Evolutionary conservation across 139 green algal genomes (phyloP).

Genomic region (Ostreobium quekettii): DNA sequence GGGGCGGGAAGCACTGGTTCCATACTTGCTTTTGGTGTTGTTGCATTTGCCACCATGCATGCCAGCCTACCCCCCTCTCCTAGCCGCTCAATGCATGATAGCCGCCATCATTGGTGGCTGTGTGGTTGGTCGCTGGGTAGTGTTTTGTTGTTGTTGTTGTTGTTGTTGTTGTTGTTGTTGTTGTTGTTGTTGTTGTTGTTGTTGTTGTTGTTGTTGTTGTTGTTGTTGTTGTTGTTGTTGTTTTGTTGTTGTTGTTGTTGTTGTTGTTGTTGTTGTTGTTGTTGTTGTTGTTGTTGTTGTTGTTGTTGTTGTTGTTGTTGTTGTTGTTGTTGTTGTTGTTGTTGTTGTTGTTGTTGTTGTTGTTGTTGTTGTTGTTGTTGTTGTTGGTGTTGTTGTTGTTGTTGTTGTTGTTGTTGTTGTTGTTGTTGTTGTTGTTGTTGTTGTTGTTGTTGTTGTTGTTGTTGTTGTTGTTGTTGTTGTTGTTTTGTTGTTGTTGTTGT

Average conservation of each 20-base stretch:
- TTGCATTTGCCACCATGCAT: too few species aligned
- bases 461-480: too few species aligned
- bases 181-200: slow-evolving; percentile 22
- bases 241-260: too few species aligned
- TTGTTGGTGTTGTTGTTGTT: too few species aligned
- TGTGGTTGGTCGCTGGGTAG: background rate
- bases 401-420: background rate
- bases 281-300: slow-evolving; percentile 22
- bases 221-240: too few species aligned
- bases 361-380: slow-evolving; percentile 6
- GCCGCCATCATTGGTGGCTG: too few species aligned
- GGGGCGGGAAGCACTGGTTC: too few species aligned
- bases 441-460: too few species aligned
- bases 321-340: slow-evolving; percentile 23
- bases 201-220: slow-evolving; percentile 22
- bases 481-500: too few species aligned
- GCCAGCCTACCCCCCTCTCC: too few species aligned
- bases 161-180: slow-evolving; percentile 22
- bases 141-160: slow-evolving; percentile 19
- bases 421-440: too few species aligned
- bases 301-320: slow-evolving; percentile 22
- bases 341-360: slow-evolving; percentile 20
- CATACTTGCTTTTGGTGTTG: slow-evolving; percentile 4
- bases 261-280: slow-evolving; percentile 22
- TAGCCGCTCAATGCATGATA: too few species aligned